Evolutionary conservation across 495 filamentous ascomycete species (phyloP), one percentile per base, ranked within the genome.

Genomic region (Baudoinia panamericana): DNA sequence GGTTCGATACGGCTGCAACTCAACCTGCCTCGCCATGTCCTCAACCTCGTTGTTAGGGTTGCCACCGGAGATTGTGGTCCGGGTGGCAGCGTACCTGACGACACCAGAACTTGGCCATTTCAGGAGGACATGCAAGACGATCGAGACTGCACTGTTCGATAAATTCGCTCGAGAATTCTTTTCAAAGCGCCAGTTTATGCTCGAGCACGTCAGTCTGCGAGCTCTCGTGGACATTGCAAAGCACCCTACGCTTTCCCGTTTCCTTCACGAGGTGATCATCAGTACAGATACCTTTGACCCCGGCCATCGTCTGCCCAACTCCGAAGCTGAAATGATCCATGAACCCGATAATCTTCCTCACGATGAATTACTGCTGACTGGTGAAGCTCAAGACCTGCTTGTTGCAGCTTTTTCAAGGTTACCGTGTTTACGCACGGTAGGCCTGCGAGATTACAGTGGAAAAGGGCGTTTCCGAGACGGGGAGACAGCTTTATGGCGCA

Each of bases 121-220:
- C 19, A 63, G 71, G 24, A 44, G 54, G 17, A 60, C 60, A 6
- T 71, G 68, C 58, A 66, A 56, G 39, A 36, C 43, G 17, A 31
- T 71, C n/a, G 70, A 73, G 36, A 48, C 31, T 5, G 36, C 45
- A 4, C 52, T 71, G 12, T 66, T 63, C 52, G 45, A 62, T 39
- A 52, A 41, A 18, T 75, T 75, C 46, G 49, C 64, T 8, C 52
- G 54, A 16, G 69, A 73, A 47, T 75, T 71, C 58, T 75, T 75
- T 51, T 54, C 60, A 15, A 71, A 69, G 49, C 64, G 64, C 32
- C 66, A 71, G 49, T 75, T 75, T 55, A 68, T 71, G 62, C 50
- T 69, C 42, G 62, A 57, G 8, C 49, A 60, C 18, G 54, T 53
- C 35, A 70, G 68, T 45, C 60, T 75, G 4, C 51, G 64, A 41